phyloP scores from a whole-genome alignment of 257 asterid species.

The Plantago major region DNA sequence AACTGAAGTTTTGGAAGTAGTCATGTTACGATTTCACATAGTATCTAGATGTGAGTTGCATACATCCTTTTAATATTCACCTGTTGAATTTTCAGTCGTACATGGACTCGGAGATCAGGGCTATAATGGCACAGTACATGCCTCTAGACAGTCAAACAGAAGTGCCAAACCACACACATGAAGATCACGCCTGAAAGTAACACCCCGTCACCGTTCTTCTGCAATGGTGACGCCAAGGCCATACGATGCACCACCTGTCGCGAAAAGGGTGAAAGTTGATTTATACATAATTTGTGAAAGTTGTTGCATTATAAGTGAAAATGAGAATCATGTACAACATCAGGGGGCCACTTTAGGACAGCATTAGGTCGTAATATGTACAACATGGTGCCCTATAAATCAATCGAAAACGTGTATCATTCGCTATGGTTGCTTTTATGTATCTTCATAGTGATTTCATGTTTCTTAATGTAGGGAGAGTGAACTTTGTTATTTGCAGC shows the following conservation, averaged over 20 bases:
- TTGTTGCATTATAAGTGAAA: constrained; percentile 13
- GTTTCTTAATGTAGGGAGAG: constrained; percentile 11
- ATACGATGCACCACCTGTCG: constrained; percentile 1
- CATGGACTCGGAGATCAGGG: constrained; percentile 86
- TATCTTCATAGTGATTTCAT: constrained; percentile 8
- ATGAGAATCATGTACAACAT: constrained; percentile 5
- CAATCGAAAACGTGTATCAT: not conserved
- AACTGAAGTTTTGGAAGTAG: too few relatives aligned
- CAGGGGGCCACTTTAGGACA: constrained; percentile 19
- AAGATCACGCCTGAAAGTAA: constrained; percentile 43
- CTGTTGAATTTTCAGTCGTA: constrained; percentile 46
- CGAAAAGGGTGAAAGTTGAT: constrained; percentile 4
- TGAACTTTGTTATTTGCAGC: not conserved
- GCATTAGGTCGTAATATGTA: not conserved
- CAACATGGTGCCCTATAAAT: not conserved
- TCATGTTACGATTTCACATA: too few relatives aligned
- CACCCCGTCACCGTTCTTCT: not conserved
- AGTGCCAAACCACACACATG: constrained; percentile 48
- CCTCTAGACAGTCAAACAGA: constrained; percentile 80
- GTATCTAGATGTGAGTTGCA: not conserved
- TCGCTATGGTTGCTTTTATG: not conserved
- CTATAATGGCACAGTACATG: constrained; percentile 92
- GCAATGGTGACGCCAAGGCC: not conserved
- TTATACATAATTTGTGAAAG: constrained; percentile 4
- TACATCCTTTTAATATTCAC: not conserved